Base-by-base conservation (phyloP, 768 basidiomycete genomes). In the Mycena vulgaris region DNA sequence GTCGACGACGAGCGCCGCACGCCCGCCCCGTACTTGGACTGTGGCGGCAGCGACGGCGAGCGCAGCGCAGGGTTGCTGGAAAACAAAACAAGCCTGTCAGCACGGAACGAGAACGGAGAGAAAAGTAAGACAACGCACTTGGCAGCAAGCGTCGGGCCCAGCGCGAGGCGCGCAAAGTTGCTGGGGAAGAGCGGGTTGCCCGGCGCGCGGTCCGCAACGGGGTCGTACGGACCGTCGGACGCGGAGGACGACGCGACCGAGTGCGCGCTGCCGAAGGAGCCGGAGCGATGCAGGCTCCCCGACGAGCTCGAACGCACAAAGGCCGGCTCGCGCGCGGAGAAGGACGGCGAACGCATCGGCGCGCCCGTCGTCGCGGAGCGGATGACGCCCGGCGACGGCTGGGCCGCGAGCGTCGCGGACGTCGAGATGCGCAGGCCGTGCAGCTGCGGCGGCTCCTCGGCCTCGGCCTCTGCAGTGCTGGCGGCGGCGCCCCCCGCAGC, bases 151-250 rank as follows among this genome's bases (percentile, higher is more conserved):
- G 92, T 94, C 25, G 94, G 93, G 37, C 88, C 88, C 39, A 87
- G 73, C 28, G 88, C 87, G 70, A 95, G 79, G 63, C 87, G 87
- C 35, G 93, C 89, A 79, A 95, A 97, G 76, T 89, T 93, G 72
- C 89, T 92, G 4, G 93, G 93, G 82, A 97, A 97, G 9, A 95
- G 81, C 17, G 94, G 95, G 72, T 90, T 88, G 0, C 93, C 95
- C 2, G 92, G 90, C 1, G 83, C 85, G 7, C 93, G 86, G 72
- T 94, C 93, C 11, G 86, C 88, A n/a, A 88, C 81, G 4, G 85
- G 80, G 76, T 89, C 83, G 74, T 89, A 88, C 16, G 79, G 75
- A 14, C 70, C 79, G 17, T 78, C 79, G 74, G n/a, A 75, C 71
- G 61, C 42, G 55, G 35, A 58, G 42, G 28, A 55, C 16, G 67